These are phyloP conservation scores for Penicillium daleae DNA, from an alignment of 495 filamentous ascomycete species.

Conservation along the genomic window DNA sequence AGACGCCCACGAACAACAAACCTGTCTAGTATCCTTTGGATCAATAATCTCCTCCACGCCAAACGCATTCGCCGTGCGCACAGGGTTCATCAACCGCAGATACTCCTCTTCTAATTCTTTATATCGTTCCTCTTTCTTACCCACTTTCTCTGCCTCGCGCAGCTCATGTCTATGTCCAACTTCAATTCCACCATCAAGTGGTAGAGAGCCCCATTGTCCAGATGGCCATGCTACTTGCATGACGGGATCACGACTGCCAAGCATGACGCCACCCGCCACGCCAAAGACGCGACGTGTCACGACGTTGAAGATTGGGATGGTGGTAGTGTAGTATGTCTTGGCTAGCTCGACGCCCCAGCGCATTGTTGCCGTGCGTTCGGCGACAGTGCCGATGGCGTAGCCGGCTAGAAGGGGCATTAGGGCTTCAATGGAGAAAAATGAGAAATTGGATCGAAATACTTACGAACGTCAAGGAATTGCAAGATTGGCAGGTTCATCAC, in stretches of 20 bases:
- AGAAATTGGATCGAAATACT: slow-evolving; percentile 17
- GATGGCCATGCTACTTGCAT: slow-evolving; percentile 66
- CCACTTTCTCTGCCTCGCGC: slow-evolving; percentile 54
- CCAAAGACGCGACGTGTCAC: slow-evolving; percentile 61
- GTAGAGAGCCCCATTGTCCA: slow-evolving; percentile 62
- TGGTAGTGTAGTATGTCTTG: slow-evolving; percentile 62
- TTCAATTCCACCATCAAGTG: slow-evolving; percentile 64
- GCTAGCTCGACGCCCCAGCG: slow-evolving; percentile 62
- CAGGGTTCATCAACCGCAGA: slow-evolving; percentile 62
- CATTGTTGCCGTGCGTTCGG: slow-evolving; percentile 65
- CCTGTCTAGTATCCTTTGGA: slow-evolving; percentile 56
- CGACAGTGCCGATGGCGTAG: slow-evolving; percentile 64
- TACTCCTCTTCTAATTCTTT: slow-evolving; percentile 62
- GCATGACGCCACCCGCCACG: slow-evolving; percentile 65
- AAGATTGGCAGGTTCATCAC: slow-evolving; percentile 65
- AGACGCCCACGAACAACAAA: slow-evolving; percentile 56
- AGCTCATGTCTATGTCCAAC: slow-evolving; percentile 63
- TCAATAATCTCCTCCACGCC: slow-evolving; percentile 68
- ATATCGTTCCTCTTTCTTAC: slow-evolving; percentile 53
- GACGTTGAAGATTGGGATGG: slow-evolving; percentile 62
- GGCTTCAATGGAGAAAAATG: background rate
- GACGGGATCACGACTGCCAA: slow-evolving; percentile 60
- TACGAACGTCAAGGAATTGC: slow-evolving; percentile 64
- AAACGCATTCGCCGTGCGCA: slow-evolving; percentile 66
- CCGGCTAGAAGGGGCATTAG: slow-evolving; percentile 43